Evolutionary conservation across 495 filamentous ascomycete genomes (phyloP).

Genomic region (Haplographium delicatum): DNA sequence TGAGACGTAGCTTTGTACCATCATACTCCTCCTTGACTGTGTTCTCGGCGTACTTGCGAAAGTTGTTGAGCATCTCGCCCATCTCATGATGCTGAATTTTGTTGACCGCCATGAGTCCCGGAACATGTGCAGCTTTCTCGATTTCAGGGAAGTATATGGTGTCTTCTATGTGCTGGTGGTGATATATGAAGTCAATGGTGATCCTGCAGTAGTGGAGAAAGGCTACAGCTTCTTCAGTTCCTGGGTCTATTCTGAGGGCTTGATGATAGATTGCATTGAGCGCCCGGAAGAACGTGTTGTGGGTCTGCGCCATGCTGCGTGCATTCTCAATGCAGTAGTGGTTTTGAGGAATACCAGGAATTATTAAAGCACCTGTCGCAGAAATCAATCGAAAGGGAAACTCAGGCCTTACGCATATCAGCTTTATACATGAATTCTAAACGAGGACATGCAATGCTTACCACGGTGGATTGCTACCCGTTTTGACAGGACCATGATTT

Average conservation of each 20-base stretch:
- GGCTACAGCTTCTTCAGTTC: conserved; percentile 8
- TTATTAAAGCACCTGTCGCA: conserved; percentile 3
- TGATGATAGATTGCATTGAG: conserved; percentile 27
- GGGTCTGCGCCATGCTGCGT: conserved; percentile 22
- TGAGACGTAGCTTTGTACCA: conserved; percentile 26
- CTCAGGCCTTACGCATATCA: conserved; percentile 8
- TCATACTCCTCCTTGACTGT: conserved; percentile 23
- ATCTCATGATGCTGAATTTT: conserved; percentile 34
- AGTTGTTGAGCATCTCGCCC: conserved; percentile 25
- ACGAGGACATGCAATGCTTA: neutral
- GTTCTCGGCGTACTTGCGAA: conserved; percentile 28
- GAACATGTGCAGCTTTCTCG: conserved; percentile 25
- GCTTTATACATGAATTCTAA: neutral
- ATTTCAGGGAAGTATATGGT: conserved; percentile 32
- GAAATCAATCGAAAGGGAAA: conserved; percentile 8
- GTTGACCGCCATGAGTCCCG: conserved; percentile 34
- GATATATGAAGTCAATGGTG: conserved; percentile 24
- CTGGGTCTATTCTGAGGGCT: conserved; percentile 15
- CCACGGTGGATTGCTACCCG: conserved; percentile 5
- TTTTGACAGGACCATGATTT: conserved; percentile 11
- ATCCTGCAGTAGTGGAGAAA: conserved; percentile 11
- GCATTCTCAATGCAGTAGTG: conserved; percentile 11
- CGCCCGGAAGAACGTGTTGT: conserved; percentile 28
- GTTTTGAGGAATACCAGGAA: neutral
- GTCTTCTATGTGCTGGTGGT: conserved; percentile 36